Percentiles rank a stretch among this genome's conserved stretches.
These are phyloP conservation scores for Clitopilus hobsonii DNA, from an alignment of 768 basidiomycete species.

Conservation along the genomic window DNA sequence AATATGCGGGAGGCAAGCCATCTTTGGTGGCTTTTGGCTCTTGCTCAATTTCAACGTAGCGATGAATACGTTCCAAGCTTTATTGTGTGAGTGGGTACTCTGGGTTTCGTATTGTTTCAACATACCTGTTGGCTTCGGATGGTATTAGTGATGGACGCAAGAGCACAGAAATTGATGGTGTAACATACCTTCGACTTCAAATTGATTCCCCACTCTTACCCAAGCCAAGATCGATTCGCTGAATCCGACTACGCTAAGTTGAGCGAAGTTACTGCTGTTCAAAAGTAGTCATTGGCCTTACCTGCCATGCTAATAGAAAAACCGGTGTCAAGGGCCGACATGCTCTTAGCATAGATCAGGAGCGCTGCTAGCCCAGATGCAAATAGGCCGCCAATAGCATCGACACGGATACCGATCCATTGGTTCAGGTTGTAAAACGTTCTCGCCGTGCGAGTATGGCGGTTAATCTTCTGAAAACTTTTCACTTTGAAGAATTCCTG, in stretches of 20 bases:
- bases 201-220: conserved; percentile 36
- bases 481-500: conserved; percentile 41
- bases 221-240: conserved; percentile 49
- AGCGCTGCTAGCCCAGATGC: conserved; percentile 51
- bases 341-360: conserved; percentile 40
- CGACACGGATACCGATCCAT: conserved; percentile 48
- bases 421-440: conserved; percentile 51
- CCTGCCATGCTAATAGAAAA: conserved; percentile 54
- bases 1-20: conserved; percentile 57
- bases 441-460: conserved; percentile 39
- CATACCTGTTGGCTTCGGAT: conserved; percentile 32
- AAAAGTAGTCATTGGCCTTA: conserved; percentile 9
- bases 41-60: conserved; percentile 55
- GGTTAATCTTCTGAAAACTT: conserved; percentile 48
- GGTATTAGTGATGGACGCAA: background rate
- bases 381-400: conserved; percentile 54
- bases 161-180: background rate
- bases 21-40: conserved; percentile 37
- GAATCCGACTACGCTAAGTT: conserved; percentile 39
- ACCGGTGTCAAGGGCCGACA: conserved; percentile 37
- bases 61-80: conserved; percentile 67
- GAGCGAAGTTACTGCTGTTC: background rate
- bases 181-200: conserved; percentile 39
- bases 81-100: background rate
- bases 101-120: background rate